Evolutionary conservation across 176 grass and related monocot genomes (phyloP), one percentile per base, ranked within the genome.

Genomic region (Luzula sylvatica): DNA sequence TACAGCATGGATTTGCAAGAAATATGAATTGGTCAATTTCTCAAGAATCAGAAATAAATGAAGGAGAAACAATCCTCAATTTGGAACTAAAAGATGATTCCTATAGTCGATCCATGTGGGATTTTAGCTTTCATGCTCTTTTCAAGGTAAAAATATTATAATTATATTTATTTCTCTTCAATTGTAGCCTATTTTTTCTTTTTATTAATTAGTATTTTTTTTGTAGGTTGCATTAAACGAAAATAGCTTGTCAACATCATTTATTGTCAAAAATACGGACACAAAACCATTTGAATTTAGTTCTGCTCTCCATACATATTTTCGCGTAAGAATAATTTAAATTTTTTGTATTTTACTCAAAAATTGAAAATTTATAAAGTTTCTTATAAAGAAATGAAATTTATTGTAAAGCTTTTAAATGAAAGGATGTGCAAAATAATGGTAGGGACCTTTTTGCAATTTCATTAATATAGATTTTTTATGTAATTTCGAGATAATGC

Each of bases 71-170:
- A 47, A 8, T 51, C 32, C 63, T 96, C 53, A 79, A 78, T 51
- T 74, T 96, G 77, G 84, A 96, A 76, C 54, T 96, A 62, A 88
- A 82, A 67, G 90, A 89, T 17, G 59, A 89, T 41, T 45, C 77
- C 2, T 96, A 96, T 41, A 96, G 84, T 20, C 90, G 68, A n/a
- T 75, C 84, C 18, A 96, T 96, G 84, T 96, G 90, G 89, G 90
- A 96, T 78, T 96, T 79, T 47, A 86, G 84, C 71, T 96, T 96
- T 67, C 90, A 86, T 65, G 83, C 90, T 75, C 52, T 95, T 23
- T 96, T 82, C 71, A 96, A 82, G 80, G 90, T 96, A 26, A 65
- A 48, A 51, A 70, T 16, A 13, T 48, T 73, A 11, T 58, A 35
- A 20, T 65, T 45, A 39, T 45, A 14, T 2, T 14, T 66, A 16